Base-by-base conservation (phyloP, 441 rosid species). In the Euphorbia schlechtendalii region DNA sequence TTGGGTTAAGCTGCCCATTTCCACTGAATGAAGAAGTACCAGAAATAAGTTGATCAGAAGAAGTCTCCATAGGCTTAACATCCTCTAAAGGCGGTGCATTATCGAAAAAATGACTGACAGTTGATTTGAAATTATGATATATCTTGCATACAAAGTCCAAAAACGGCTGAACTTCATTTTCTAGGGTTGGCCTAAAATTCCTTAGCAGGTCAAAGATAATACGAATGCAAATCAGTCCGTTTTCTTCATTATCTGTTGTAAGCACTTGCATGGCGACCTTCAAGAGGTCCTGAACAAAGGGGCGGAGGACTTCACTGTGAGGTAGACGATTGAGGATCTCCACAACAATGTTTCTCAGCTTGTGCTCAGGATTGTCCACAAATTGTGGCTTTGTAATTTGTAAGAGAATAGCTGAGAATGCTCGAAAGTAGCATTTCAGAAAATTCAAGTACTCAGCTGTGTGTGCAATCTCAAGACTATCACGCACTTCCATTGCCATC, bases 211-310 rank as follows among this genome's bases (percentile, higher is more conserved):
- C 96, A 69, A 95, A 95, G 64, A 92, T 90, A 43, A 95, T 92
- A n/a, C 96, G 89, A 64, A 92, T 92, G 72, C 99, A 95, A 54
- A 88, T 90, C 63, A 92, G 71, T 55, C 99, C 97, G 76, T 95
- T 95, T 46, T 95, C 99, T 72, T 95, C 99, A 69, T 95, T 95
- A 69, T 90, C 98, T 2, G 90, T 71, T 2, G 98, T 87, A 41
- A 92, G 93, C 68, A 92, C 97, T 83, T 92, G 92, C 97, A 92
- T 88, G 11, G 98, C 90, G 53, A 95, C 94, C 81, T 87, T 92
- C 73, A 95, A 82, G n/a, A 95, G 93, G 76, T 95, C 96, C 82
- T 86, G 97, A 78, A 95, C 98, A 75, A 92, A 96, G 27, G 99
- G 99, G 62, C 98, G 94, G 54, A 96, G 96, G 64, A 96, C 99